Conservation (phyloP, 192 early-diverging fungal species). For the Mortierella claussenii region DNA sequence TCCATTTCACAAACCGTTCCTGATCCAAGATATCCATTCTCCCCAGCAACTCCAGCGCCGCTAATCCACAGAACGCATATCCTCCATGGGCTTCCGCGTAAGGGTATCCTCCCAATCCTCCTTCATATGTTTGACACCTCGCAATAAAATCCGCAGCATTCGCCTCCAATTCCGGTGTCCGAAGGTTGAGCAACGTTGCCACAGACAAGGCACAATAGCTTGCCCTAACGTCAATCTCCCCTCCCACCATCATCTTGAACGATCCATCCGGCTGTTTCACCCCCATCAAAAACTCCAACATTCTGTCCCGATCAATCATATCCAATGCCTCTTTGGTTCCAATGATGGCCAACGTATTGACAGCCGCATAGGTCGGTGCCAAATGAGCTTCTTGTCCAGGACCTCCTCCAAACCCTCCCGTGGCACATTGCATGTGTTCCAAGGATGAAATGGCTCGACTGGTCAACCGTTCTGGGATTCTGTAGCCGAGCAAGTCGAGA, state of each 20-base stretch:
- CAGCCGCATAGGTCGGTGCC: constrained; percentile 89
- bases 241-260: constrained; percentile 91
- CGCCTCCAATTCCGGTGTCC: constrained; percentile 79
- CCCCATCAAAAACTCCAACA: constrained; percentile 81
- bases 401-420: constrained; percentile 92
- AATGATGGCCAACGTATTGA: constrained; percentile 82
- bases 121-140: constrained; percentile 91
- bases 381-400: constrained; percentile 86
- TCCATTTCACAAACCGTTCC: constrained; percentile 74
- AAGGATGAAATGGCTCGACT: constrained; percentile 70
- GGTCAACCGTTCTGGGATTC: constrained; percentile 60
- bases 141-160: constrained; percentile 66
- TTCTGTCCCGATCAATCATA: constrained; percentile 67
- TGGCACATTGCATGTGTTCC: constrained; percentile 67
- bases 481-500: constrained; percentile 77
- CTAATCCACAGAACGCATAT: constrained; percentile 94
- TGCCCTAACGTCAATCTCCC: constrained; percentile 92
- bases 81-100: constrained; percentile 95
- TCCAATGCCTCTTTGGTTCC: constrained; percentile 79
- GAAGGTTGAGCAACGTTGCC: constrained; percentile 82
- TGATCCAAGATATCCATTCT: constrained; percentile 72
- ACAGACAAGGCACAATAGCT: constrained; percentile 87
- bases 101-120: constrained; percentile 88
- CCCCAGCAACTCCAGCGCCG: constrained; percentile 83
- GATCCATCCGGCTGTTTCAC: constrained; percentile 91